A percentile compares a stretch with the other conserved stretches of the same genome.
These are phyloP conservation scores for Kodamaea neixiangensis DNA, from an alignment of 805 yeast species.

Conservation along the genomic window DNA sequence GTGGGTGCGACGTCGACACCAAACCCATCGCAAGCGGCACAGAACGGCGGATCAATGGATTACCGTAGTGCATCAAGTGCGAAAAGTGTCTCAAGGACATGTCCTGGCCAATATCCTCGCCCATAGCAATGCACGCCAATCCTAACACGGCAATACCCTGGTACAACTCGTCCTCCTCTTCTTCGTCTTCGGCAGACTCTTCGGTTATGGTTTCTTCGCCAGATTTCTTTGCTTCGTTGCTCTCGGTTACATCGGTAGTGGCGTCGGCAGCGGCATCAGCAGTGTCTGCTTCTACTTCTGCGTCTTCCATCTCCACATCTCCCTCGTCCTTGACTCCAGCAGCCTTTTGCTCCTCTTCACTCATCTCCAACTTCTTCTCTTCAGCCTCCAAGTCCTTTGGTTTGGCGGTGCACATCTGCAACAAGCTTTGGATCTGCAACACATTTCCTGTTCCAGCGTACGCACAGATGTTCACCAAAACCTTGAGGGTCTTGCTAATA, in stretches of 20 bases:
- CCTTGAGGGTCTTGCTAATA: slow-evolving; percentile 83
- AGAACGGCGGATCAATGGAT: slow-evolving; percentile 83
- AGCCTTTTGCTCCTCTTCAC: slow-evolving; percentile 37
- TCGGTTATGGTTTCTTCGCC: slow-evolving; percentile 27
- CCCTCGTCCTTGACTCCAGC: slow-evolving; percentile 26
- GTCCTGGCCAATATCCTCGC: slow-evolving; percentile 96
- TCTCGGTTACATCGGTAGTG: slow-evolving; percentile 18
- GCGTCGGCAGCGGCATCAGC: not conserved
- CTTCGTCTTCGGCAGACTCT: slow-evolving; percentile 23
- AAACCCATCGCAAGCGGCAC: slow-evolving; percentile 99
- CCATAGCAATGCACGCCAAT: slow-evolving; percentile 91
- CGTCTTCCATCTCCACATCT: slow-evolving; percentile 26
- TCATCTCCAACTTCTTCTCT: slow-evolving; percentile 58
- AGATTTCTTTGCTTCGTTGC: slow-evolving; percentile 27
- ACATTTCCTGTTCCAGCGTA: slow-evolving; percentile 98
- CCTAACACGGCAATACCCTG: slow-evolving; percentile 94
- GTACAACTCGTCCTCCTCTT: slow-evolving; percentile 55
- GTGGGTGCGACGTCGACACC: slow-evolving; percentile 89
- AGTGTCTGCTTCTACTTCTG: slow-evolving; percentile 22
- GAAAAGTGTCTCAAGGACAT: slow-evolving; percentile 97
- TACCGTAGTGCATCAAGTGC: slow-evolving; percentile 97
- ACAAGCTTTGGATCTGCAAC: slow-evolving; percentile 84
- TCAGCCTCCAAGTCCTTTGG: slow-evolving; percentile 57
- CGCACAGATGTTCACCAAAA: slow-evolving; percentile 88
- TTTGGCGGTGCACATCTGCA: slow-evolving; percentile 84